Evolutionary conservation across 1,139 yeast genomes (phyloP), one percentile per base, ranked within the genome.

Genomic region (Saccharomyces uvarum): DNA sequence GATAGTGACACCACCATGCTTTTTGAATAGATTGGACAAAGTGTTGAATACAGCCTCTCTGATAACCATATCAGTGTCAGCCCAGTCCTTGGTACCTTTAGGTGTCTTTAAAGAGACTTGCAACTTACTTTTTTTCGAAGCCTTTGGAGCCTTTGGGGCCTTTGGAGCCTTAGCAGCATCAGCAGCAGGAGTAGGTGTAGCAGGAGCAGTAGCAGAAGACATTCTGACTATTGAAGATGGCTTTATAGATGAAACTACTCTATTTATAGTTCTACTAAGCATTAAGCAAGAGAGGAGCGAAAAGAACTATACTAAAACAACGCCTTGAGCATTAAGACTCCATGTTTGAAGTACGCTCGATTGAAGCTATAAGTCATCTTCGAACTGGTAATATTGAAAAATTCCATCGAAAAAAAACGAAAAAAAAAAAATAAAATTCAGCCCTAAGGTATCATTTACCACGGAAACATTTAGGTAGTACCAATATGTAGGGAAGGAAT

Each of bases 31-130:
- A 2, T 75, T 68, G 41, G 91, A 81, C 61, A 93, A 74, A 14
- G 89, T 81, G 53, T 77, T 75, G 69, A 93, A 93, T 59, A 93
- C 81, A 48, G 88, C 95, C 65, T 88, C 93, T 71, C 99, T 83
- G 64, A 93, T 81, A 49, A 89, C 86, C 98, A 93, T 93, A 71
- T 93, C 99, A 71, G 87, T 87, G 64, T 93, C 99, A 61, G 96
- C 87, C 99, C 99, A 93, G 72, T 93, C 99, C 70, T 88, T 88
- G 64, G 99, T 93, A 61, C 99, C 99, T 72, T 91, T 93, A 54
- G 99, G 98, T 50, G 96, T 89, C 73, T 93, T 93, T 68, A 93
- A 78, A 58, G 86, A 80, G 70, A 87, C 88, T 61, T 78, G 82
- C 51, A 73, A 68, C 64, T 70, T 77, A 63, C 69, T 72, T 69